Base-by-base conservation (phyloP, 225 moss, liverwort and hornwort species). In the Bryoerythrophyllum caledonicum region DNA sequence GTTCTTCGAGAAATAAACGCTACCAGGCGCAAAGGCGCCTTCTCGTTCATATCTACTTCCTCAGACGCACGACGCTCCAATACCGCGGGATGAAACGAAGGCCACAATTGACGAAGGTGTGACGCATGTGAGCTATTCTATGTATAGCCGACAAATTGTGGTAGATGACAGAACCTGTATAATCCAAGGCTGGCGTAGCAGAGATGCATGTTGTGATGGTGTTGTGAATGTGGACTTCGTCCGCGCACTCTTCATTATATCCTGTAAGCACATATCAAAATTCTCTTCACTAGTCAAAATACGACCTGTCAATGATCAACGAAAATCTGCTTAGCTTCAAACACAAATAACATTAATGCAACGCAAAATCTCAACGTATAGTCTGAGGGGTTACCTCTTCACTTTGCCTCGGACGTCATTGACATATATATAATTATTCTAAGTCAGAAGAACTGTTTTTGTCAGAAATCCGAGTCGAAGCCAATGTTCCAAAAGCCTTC, bases 401-500 rank as follows among this genome's bases (percentile, higher is more conserved):
- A 63, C 67, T 48, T 70, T 49, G 27, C 56, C 40, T 61, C 40
- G 1, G 19, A 78, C 43, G 40, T 27, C 5, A 20, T 56, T 7
- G 40, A 30, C 24, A n/a, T 61, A 38, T 30, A 38, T 15, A 19
- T 25, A 14, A 63, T 40, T n/a, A 58, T 34, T 64, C 72, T 28
- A 52, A 68, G 75, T 57, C 72, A 57, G 63, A 72, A 63, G 56
- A 71, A 59, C 2, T 54, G 68, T 51, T n/a, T n/a, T n/a, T 54
- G 59, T 90, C 81, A 90, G 17, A 84, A 65, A 8, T 90, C 87
- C n/a, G 83, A 82, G 76, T 93, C 93, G 72, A 99, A 99, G 56
- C 95, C 99, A 51, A 99, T 89, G 70, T 99, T 92, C 99, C 99
- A 99, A 51, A 95, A 99, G 7, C 91, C 93, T 35, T 89, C 88